Evolutionary conservation across 805 yeast species (phyloP).

Genomic region (Cyberlindnera nakhonratchasimensis): DNA sequence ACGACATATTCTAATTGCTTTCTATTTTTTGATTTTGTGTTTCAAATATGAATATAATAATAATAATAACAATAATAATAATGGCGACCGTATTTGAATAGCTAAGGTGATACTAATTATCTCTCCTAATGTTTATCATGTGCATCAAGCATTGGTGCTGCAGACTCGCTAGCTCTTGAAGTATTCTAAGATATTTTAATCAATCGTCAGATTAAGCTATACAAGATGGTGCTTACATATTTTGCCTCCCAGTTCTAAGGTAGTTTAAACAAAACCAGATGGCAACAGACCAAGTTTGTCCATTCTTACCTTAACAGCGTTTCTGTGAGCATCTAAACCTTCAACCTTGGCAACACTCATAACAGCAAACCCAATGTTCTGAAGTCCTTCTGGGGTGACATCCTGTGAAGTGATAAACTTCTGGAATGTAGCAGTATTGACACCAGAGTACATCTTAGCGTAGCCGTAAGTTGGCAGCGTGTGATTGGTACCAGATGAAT

Average conservation of each 20-base stretch:
- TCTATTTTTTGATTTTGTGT: not conserved
- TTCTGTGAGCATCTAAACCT: constrained; percentile 96
- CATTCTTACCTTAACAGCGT: constrained; percentile 94
- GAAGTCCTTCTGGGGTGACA: constrained; percentile 79
- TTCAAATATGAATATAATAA: no score
- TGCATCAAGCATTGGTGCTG: no score
- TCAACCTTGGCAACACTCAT: constrained; percentile 95
- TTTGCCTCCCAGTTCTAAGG: not conserved
- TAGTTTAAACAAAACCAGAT: constrained; percentile 27
- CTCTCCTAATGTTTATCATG: not conserved
- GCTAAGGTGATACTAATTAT: not conserved
- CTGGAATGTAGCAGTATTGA: constrained; percentile 92
- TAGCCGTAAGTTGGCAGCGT: constrained; percentile 98
- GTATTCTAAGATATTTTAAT: not conserved
- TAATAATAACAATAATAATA: no score
- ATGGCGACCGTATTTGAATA: no score
- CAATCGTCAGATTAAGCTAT: not conserved
- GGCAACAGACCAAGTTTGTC: constrained; percentile 63
- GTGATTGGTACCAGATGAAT: constrained; percentile 97
- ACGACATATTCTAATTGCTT: constrained; percentile 23
- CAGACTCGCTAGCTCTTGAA: no score
- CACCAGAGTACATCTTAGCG: constrained; percentile 96
- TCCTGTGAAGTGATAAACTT: constrained; percentile 94
- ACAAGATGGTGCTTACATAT: not conserved
- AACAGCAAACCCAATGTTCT: constrained; percentile 91